A percentile compares a stretch with the other conserved stretches of the same genome.
These are phyloP conservation scores for Aureobasidium sp. DNA, from an alignment of 2,329 filamentous ascomycete genomes.

Conservation along the genomic window DNA sequence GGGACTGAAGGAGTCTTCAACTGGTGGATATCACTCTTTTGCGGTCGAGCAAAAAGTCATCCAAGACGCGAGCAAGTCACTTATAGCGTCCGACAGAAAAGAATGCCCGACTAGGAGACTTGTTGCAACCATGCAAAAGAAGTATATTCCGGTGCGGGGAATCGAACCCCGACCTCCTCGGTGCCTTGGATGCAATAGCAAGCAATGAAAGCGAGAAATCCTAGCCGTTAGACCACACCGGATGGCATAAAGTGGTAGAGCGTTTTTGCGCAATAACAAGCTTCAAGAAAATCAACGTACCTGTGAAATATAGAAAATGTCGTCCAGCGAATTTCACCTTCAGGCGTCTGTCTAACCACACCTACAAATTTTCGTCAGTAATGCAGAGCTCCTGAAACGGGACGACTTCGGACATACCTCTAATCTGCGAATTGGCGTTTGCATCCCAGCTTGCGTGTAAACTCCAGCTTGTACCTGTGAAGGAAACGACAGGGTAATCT, in stretches of 20 bases:
- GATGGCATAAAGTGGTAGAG: not conserved
- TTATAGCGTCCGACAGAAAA: too few relatives aligned
- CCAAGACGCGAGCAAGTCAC: too few relatives aligned
- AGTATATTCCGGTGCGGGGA: constrained; percentile 20
- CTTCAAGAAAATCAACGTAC: constrained; percentile 23
- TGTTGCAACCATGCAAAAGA: not conserved
- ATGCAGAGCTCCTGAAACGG: not conserved
- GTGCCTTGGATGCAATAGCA: not conserved
- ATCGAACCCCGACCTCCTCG: constrained; percentile 22
- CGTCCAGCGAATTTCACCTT: constrained; percentile 70
- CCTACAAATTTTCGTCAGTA: constrained; percentile 34
- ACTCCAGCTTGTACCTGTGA: constrained; percentile 54
- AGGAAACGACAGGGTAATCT: constrained; percentile 58
- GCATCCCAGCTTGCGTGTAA: constrained; percentile 60
- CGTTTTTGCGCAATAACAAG: not conserved
- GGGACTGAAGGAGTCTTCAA: too few relatives aligned
- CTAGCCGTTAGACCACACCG: constrained; percentile 17
- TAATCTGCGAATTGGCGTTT: constrained; percentile 59
- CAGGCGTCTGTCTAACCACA: constrained; percentile 55
- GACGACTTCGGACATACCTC: constrained; percentile 43
- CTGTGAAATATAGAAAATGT: constrained; percentile 56
- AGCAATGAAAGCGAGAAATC: constrained; percentile 16
- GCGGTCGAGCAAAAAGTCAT: not conserved
- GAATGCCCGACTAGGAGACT: too few relatives aligned
- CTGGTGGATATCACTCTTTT: not conserved